These are phyloP conservation scores for Massospora cicadina DNA, from an alignment of 371 early-diverging fungal genomes.

Conservation along the genomic window DNA sequence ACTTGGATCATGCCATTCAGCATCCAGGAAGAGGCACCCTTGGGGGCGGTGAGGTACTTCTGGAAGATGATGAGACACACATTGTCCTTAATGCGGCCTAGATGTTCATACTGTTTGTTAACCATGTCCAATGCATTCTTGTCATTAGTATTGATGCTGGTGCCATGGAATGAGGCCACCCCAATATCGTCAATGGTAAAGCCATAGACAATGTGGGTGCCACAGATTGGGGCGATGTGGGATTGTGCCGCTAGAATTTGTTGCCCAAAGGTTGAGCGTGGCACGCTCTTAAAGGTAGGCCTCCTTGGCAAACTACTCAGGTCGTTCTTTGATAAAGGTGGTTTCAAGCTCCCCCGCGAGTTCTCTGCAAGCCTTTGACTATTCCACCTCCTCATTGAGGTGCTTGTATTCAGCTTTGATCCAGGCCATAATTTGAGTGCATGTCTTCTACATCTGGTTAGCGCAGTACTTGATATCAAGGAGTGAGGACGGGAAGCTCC, in stretches of 20 bases:
- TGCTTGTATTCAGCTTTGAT: conserved; percentile 59
- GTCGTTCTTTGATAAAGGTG: conserved; percentile 57
- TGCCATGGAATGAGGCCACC: conserved; percentile 96
- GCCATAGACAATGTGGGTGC: conserved; percentile 81
- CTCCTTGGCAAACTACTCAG: conserved; percentile 68
- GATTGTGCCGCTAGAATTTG: conserved; percentile 70
- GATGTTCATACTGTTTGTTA: conserved; percentile 69
- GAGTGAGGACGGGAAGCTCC: conserved; percentile 50
- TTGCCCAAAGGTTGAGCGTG: conserved; percentile 64
- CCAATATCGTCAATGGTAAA: conserved; percentile 86
- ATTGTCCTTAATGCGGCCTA: conserved; percentile 81
- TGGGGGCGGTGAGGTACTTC: conserved; percentile 91
- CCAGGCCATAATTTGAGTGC: conserved; percentile 74
- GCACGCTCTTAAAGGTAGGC: conserved; percentile 70
- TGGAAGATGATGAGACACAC: conserved; percentile 71
- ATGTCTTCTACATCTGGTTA: conserved; percentile 59
- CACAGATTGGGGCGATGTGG: conserved; percentile 80
- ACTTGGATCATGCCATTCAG: conserved; percentile 83
- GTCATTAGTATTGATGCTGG: conserved; percentile 92
- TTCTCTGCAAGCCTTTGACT: conserved; percentile 39
- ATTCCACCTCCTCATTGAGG: conserved; percentile 52
- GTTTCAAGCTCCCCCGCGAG: conserved; percentile 31
- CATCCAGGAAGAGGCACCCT: conserved; percentile 97
- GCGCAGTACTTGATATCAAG: conserved; percentile 81
- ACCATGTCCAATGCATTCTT: conserved; percentile 85